Evolutionary conservation across 1,284 basidiomycete species (phyloP).

Genomic region (Lentinula novae-zelandiae): DNA sequence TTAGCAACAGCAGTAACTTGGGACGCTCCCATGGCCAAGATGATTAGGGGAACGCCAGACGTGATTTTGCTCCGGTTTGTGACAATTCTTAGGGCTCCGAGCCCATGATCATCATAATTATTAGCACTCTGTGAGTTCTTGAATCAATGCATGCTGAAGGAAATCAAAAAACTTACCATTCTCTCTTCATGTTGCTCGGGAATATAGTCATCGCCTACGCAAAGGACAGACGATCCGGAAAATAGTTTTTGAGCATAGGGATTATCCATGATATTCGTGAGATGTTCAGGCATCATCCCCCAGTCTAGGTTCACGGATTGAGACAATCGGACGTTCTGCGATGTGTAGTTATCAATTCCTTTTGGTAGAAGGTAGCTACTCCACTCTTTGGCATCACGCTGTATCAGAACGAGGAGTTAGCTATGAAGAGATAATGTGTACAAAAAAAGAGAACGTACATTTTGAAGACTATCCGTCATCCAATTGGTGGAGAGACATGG

Average conservation of each 20-base stretch:
- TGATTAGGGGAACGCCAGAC: conserved; percentile 32
- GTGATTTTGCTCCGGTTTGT: conserved; percentile 1
- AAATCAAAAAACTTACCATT: conserved; percentile 8
- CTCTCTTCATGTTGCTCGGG: conserved; percentile 27
- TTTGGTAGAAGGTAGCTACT: conserved; percentile 61
- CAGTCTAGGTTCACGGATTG: conserved; percentile 73
- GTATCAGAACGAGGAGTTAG: background rate
- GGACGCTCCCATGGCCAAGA: conserved; percentile 71
- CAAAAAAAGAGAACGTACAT: conserved; percentile 31
- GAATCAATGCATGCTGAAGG: background rate
- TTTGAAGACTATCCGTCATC: conserved; percentile 42
- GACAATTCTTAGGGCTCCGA: background rate
- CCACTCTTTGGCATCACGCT: conserved; percentile 47
- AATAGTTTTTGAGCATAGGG: conserved; percentile 56
- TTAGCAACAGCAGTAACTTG: conserved; percentile 44
- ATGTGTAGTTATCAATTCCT: conserved; percentile 47
- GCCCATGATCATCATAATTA: background rate
- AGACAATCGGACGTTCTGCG: conserved; percentile 44
- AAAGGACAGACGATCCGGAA: conserved; percentile 47
- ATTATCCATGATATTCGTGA: conserved; percentile 54
- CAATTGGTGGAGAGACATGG: conserved; percentile 74
- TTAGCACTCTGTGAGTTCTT: background rate
- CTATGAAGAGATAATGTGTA: conserved; percentile 17
- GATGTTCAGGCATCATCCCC: conserved; percentile 54
- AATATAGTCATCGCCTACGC: conserved; percentile 52